A percentile compares a stretch with the other conserved stretches of the same genome.
These are phyloP conservation scores for Rhizopogon sp. DNA, from an alignment of 768 basidiomycete species.

Conservation along the genomic window DNA sequence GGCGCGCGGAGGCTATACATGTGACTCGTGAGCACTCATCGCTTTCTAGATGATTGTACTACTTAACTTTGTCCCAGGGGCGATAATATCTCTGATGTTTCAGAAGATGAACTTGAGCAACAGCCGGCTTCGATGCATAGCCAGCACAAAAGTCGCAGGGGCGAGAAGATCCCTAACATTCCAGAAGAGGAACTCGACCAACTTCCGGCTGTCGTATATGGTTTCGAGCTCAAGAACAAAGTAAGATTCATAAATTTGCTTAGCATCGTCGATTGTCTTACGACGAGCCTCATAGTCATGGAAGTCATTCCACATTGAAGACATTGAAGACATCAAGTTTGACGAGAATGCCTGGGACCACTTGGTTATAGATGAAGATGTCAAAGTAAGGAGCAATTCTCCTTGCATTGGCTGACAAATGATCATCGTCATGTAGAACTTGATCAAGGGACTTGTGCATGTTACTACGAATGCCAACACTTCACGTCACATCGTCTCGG, in stretches of 20 bases:
- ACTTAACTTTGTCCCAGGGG: too few relatives aligned
- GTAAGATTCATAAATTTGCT: neutral
- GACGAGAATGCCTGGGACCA: constrained; percentile 54
- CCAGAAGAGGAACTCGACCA: neutral
- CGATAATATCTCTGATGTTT: constrained; percentile 27
- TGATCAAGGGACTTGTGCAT: constrained; percentile 21
- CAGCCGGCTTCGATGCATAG: constrained; percentile 45
- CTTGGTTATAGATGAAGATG: constrained; percentile 47
- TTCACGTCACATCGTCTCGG: constrained; percentile 22
- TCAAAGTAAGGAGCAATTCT: constrained; percentile 30
- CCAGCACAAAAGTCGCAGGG: too few relatives aligned
- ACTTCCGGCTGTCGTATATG: constrained; percentile 38
- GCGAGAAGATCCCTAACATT: neutral
- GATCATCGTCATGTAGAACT: constrained; percentile 30
- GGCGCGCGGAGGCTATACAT: too few relatives aligned
- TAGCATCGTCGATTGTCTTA: neutral
- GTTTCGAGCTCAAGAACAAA: constrained; percentile 59
- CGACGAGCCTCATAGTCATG: constrained; percentile 29
- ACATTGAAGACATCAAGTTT: constrained; percentile 49
- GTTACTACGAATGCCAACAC: constrained; percentile 19
- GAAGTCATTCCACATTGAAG: constrained; percentile 52
- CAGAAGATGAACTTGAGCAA: constrained; percentile 49
- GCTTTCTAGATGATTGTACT: too few relatives aligned
- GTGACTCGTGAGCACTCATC: neutral
- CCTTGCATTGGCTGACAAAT: neutral